These are phyloP conservation scores for Yarrowia sp. DNA, from an alignment of 805 yeast species.

Conservation along the genomic window DNA sequence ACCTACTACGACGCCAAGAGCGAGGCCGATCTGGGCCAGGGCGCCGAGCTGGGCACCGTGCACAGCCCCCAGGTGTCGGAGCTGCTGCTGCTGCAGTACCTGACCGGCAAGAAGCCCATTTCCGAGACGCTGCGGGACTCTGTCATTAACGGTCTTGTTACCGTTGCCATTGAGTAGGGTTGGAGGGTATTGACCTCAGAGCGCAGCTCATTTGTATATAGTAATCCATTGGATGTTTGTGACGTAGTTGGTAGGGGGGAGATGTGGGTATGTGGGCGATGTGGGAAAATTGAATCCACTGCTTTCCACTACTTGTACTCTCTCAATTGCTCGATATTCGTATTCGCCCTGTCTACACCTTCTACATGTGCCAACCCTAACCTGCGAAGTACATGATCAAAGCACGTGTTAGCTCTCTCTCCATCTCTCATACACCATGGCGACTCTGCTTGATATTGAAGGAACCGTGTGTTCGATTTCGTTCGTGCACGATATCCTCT, in stretches of 20 bases:
- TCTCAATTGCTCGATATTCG: too few species aligned
- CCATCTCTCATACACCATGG: background rate
- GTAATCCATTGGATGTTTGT: background rate
- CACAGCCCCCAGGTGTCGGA: constrained; percentile 59
- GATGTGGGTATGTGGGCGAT: too few species aligned
- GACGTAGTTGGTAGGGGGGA: too few species aligned
- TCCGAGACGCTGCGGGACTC: constrained; percentile 51
- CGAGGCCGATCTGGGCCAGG: constrained; percentile 31
- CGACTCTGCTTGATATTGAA: constrained; percentile 66
- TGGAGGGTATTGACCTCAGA: too few species aligned
- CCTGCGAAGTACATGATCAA: background rate
- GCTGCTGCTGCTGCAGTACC: constrained; percentile 69
- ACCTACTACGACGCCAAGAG: constrained; percentile 44
- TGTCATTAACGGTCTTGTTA: constrained; percentile 41
- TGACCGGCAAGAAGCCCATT: constrained; percentile 66
- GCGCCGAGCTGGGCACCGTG: constrained; percentile 54
- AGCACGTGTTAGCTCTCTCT: background rate
- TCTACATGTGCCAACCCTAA: background rate
- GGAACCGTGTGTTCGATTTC: constrained; percentile 92
- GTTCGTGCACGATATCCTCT: constrained; percentile 71
- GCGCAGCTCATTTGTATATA: background rate
- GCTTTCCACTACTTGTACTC: too few species aligned
- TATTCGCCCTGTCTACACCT: background rate
- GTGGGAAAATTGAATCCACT: too few species aligned
- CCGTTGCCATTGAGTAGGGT: constrained; percentile 25